Evolutionary conservation across 345 rosid genomes (phyloP), one percentile per base, ranked within the genome.

Genomic region (Sonneratia alba): DNA sequence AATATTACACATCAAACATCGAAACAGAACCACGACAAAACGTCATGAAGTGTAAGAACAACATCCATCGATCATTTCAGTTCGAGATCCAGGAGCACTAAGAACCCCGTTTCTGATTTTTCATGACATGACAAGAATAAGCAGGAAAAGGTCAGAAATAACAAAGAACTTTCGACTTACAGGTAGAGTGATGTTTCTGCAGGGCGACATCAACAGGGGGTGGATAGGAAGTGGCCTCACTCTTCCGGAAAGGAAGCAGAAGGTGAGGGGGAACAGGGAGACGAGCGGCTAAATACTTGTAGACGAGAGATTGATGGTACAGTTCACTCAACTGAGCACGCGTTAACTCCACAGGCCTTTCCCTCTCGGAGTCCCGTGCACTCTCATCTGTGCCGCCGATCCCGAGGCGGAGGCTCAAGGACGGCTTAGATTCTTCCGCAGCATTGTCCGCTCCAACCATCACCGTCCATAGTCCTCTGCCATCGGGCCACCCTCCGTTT

Each of bases 281-380:
- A 38, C 88, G 87, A 75, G 83, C 84, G 56, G 70, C 83, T 69
- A 86, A 71, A 76, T 83, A 77, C 68, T 80, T 78, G 75, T 74
- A 86, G 62, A 86, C 83, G 71, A 83, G 61, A 73, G 74, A 71
- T 76, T 86, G 92, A 57, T 73, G 77, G 56, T 79, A 81, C 79
- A 86, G 84, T 82, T 90, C 89, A 40, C 73, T 51, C 74, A 82
- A 72, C 79, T 90, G 91, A 13, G 80, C 79, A 56, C 67, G 69
- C 45, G 85, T 85, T 71, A 87, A n/a, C 32, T 67, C 70, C 76
- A 47, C 77, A 19, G 71, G 47, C 73, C 73, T 71, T 56, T 68
- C 72, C 32, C 32, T 27, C 32, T 27, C 32, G 32, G 32, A 27
- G 32, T 27, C 32, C n/a, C 67, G 24, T 18, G 36, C 18, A 18